These are phyloP conservation scores for Ganoderma sinense DNA, from an alignment of 1,284 basidiomycete genomes.

Conservation along the genomic window DNA sequence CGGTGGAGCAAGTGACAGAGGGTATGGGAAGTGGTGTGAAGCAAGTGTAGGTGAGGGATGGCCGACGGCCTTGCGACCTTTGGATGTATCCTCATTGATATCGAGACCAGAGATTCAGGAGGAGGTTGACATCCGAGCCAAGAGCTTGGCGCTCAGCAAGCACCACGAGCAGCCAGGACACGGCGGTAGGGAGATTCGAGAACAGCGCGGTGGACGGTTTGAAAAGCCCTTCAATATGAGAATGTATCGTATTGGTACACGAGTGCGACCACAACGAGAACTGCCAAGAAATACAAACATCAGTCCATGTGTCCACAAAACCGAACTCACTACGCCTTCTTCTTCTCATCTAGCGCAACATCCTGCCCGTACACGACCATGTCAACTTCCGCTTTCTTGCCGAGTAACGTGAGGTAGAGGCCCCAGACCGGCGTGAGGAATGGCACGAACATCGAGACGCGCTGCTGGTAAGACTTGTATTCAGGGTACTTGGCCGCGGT, in stretches of 20 bases:
- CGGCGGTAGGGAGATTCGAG: background rate
- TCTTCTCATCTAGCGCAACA: constrained; percentile 30
- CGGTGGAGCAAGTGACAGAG: too few species aligned
- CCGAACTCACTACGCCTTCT: constrained; percentile 26
- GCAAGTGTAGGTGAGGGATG: background rate
- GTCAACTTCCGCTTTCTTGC: constrained; percentile 47
- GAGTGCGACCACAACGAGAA: background rate
- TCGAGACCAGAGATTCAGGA: background rate
- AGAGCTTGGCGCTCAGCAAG: background rate
- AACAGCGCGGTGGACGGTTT: background rate
- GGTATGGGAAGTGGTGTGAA: background rate
- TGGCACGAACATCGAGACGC: constrained; percentile 87
- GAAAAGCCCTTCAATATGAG: background rate
- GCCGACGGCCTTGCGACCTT: background rate
- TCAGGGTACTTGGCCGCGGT: constrained; percentile 78
- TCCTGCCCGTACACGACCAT: constrained; percentile 50
- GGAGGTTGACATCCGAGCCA: background rate
- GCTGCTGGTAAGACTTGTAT: constrained; percentile 76
- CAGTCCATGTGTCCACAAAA: background rate
- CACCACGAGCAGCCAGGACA: too few species aligned
- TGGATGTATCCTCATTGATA: background rate
- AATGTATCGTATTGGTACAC: background rate
- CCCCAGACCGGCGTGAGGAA: constrained; percentile 57
- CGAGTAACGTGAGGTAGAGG: constrained; percentile 41
- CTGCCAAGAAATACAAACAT: background rate